Evolutionary conservation across 2,329 filamentous ascomycete genomes (phyloP), one percentile per base, ranked within the genome.

Genomic region (Diplodia scrobiculata): DNA sequence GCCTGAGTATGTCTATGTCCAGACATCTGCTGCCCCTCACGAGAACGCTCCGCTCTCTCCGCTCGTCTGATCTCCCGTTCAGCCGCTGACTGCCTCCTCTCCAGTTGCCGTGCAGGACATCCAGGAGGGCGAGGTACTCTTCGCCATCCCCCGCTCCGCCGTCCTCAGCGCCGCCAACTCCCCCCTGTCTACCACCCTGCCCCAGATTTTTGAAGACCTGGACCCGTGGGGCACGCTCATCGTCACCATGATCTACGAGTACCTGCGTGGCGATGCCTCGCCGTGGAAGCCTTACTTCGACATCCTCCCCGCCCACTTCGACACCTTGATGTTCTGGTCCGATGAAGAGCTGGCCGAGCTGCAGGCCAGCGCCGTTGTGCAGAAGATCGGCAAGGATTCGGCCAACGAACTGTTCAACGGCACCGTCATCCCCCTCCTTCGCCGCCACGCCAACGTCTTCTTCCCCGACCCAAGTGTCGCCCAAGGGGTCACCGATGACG

Each of bases 241-340:
- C 68, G 82, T 96, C 21, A 84, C 90, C 68, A 87, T 97, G 84
- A 85, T 96, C 60, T 91, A 91, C 77, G 92, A 97, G 79, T 82
- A 83, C 68, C 83, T 87, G 76, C 75, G 80, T 59, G 81, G 87
- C 77, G 59, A 80, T 71, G 68, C 78, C 0, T 96, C 92, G 0
- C 79, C 78, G 9, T 97, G 92, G 92, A 86, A 87, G 69, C 83
- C 87, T 0, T 97, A 97, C 76, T 87, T 96, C 70, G 83, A 87
- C 66, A 82, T 96, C 21, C 82, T 97, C 5, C 92, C 92, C 2
- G 68, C 71, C 14, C 69, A 74, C 36, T 97, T 97, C 73, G 86
- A 95, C 75, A 96, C 91, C 1, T 84, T 94, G 69, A 97, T 97
- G 90, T 97, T 93, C 79, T 97, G 93, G 93, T 81, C 84, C 1